Conservation (phyloP, 1,139 yeast genomes). For the Suhomyces guaymorum region DNA sequence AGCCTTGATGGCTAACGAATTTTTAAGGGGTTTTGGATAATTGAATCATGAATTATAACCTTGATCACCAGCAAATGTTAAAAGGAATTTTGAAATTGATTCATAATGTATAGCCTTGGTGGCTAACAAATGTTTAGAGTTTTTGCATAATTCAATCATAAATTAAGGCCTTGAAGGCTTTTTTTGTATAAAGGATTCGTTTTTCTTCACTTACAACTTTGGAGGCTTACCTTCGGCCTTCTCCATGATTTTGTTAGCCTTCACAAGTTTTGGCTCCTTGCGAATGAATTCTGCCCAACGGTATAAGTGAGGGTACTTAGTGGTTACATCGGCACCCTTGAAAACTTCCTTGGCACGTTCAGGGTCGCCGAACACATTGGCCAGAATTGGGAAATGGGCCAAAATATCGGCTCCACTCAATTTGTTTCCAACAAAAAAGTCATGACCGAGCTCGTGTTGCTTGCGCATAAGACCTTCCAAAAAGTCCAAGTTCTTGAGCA, state of each 20-base stretch:
- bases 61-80: too few species aligned
- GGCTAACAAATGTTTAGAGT: too few species aligned
- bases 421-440: constrained; percentile 38
- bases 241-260: constrained; percentile 22
- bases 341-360: constrained; percentile 13
- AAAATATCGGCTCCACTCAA: constrained; percentile 44
- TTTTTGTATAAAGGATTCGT: too few species aligned
- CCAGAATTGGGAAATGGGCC: constrained; percentile 36
- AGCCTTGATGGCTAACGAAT: too few species aligned
- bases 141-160: too few species aligned
- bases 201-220: constrained; percentile 3
- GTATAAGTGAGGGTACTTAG: constrained; percentile 26
- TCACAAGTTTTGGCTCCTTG: constrained; percentile 22
- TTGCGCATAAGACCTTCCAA: too few species aligned
- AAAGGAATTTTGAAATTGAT: too few species aligned
- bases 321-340: constrained; percentile 12
- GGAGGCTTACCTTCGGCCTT: constrained; percentile 5
- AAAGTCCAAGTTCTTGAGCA: constrained; percentile 26
- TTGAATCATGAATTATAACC: too few species aligned
- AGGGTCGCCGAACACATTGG: constrained; percentile 21
- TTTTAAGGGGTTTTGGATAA: too few species aligned
- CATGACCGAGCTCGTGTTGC: constrained; percentile 24
- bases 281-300: constrained; percentile 27
- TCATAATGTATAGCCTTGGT: too few species aligned
- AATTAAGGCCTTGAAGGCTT: too few species aligned